phyloP scores from a whole-genome alignment of 192 early-diverging fungal genomes.

The Linnemannia elongata region DNA sequence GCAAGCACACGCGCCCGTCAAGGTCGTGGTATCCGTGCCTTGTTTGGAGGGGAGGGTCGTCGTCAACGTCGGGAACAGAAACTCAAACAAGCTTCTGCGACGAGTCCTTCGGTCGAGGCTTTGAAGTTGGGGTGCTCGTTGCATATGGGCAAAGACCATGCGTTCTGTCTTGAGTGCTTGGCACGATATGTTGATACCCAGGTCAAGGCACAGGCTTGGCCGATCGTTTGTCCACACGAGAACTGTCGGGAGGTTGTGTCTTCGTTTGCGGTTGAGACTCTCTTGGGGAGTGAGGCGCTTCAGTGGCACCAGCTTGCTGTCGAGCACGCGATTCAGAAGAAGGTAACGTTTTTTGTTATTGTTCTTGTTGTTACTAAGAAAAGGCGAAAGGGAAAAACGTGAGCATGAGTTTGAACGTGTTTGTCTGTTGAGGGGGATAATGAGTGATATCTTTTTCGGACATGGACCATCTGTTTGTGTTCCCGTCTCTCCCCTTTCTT shows the following conservation, averaged over 20 bases:
- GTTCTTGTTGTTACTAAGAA: too few species aligned
- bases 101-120: not conserved
- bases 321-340: constrained; percentile 34
- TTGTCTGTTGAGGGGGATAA: not conserved
- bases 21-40: not conserved
- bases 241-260: not conserved
- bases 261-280: constrained; percentile 12
- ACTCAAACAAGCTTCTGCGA: not conserved
- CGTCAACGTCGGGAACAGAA: not conserved
- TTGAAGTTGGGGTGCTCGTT: constrained; percentile 9
- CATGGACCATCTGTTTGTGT: not conserved
- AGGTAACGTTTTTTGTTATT: not conserved
- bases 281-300: constrained; percentile 4
- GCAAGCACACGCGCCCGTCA: not conserved
- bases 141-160: constrained; percentile 8
- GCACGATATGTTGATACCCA: constrained; percentile 13
- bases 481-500: not conserved
- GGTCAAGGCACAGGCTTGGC: constrained; percentile 22
- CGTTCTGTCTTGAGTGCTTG: constrained; percentile 27
- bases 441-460: not conserved
- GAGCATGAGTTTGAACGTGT: not conserved
- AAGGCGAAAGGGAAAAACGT: not conserved
- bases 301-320: constrained; percentile 31
- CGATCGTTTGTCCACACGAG: constrained; percentile 15
- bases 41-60: not conserved